Evolutionary conservation across 495 filamentous ascomycete species (phyloP).

Genomic region (Trichoderma asperelloides): DNA sequence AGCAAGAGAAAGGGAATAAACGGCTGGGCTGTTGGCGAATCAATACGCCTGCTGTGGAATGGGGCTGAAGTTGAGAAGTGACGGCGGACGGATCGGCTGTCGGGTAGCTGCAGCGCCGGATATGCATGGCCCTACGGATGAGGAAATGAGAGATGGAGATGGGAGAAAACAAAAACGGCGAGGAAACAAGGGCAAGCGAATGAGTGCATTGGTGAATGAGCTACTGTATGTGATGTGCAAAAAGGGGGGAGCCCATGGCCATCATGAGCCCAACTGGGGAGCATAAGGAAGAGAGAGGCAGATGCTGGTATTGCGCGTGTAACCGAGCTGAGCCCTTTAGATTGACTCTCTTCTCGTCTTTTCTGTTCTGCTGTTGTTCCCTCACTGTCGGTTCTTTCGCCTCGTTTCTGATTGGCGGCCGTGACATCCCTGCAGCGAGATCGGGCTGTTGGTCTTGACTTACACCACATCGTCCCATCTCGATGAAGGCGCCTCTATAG

Average conservation of each 20-base stretch:
- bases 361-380: neutral
- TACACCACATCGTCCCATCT: neutral
- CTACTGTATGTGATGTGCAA: neutral
- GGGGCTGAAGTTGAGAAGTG: neutral
- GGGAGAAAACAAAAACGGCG: neutral
- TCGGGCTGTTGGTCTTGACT: neutral
- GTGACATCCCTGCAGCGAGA: neutral
- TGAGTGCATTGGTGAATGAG: neutral
- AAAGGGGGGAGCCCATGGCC: too few relatives aligned
- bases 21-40: neutral
- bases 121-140: neutral
- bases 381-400: neutral
- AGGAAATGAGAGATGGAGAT: neutral
- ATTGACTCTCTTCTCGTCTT: neutral
- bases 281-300: too few relatives aligned
- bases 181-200: neutral
- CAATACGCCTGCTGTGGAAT: neutral
- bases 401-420: neutral
- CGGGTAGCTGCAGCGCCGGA: neutral
- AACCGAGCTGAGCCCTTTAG: too few relatives aligned
- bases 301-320: too few relatives aligned
- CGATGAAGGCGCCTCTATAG: neutral
- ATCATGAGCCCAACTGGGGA: too few relatives aligned
- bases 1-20: neutral
- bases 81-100: slow-evolving; percentile 4